Base-by-base conservation (phyloP, 345 rosid genomes). In the Kernera saxatilis region DNA sequence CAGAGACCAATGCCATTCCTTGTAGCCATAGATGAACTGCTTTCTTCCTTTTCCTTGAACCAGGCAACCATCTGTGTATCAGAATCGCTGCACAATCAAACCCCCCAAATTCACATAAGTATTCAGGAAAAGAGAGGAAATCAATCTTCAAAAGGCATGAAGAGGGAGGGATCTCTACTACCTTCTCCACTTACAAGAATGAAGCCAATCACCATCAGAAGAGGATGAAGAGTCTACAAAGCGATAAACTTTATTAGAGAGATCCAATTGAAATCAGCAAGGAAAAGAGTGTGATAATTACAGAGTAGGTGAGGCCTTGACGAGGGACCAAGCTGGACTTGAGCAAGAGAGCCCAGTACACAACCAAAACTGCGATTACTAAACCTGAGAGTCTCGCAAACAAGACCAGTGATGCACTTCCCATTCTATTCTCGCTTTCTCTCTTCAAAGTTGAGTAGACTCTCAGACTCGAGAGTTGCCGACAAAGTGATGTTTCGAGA, bases 161-260 rank as follows among this genome's bases (percentile, higher is more conserved):
- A 17, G 71, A 41, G 37, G 6, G 41, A 13, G 5, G 46, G 52
- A 56, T 35, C 25, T 22, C 2, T 23, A 46, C 6, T 82, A 90
- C 96, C 98, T 93, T 93, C 98, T 68, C 98, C 97, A 73, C 94
- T 91, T 51, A 89, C 68, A 73, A 91, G 80, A 67, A 91, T 91
- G 84, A 93, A 89, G 69, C 96, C 97, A 64, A 93, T 91, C 70
- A 93, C 99, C 99, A 91, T 93, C 22, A 93, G 55, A 64, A 93
- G 56, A 36, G 96, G 95, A 74, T 91, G 96, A 36, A 86, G 96
- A 53, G 81, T 85, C 98, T 55, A 33, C 65, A 40, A 36, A 25
- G 1, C 22, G 3, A 32, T 27, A 15, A 37, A 26, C 12, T 63
- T 48, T 3, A 50, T 61, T 18, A 69, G 44, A 41, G 36, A 68